These are phyloP conservation scores for Glarea lozoyensis DNA, from an alignment of 495 filamentous ascomycete genomes.

Conservation along the genomic window DNA sequence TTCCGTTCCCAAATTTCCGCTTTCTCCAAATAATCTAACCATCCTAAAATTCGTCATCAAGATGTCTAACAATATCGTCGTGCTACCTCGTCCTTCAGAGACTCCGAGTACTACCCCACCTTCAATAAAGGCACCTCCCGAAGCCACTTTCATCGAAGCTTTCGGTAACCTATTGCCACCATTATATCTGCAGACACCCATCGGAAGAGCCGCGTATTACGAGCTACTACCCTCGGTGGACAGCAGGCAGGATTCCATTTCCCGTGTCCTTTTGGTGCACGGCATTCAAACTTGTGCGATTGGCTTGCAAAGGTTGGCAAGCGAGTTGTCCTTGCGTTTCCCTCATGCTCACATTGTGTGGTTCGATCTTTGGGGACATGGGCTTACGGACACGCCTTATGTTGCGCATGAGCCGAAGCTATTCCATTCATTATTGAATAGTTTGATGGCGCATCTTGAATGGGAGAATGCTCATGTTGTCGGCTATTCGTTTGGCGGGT, in stretches of 20 bases:
- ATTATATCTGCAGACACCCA: background rate
- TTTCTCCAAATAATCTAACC: too few relatives aligned
- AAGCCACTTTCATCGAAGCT: background rate
- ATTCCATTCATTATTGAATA: conserved; percentile 1
- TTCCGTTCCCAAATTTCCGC: too few relatives aligned
- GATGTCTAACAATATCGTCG: too few relatives aligned
- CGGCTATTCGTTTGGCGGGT: background rate
- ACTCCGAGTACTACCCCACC: background rate
- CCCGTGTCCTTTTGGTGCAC: background rate
- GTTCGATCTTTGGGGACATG: background rate
- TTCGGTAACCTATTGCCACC: background rate
- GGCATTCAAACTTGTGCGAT: background rate
- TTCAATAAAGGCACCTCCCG: background rate
- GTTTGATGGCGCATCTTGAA: background rate
- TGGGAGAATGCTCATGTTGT: background rate
- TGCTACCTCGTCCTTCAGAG: background rate
- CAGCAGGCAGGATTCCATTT: conserved; percentile 20
- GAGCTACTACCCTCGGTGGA: background rate
- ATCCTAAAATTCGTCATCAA: too few relatives aligned
- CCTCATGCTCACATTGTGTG: background rate
- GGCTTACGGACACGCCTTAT: background rate
- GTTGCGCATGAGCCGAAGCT: conserved; percentile 1
- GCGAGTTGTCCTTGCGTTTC: background rate
- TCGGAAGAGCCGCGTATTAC: background rate
- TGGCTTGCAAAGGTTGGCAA: background rate